Percentiles rank a stretch among this genome's conserved stretches.
Conservation (phyloP, 202 grass and related monocot genomes). For the Alloteropsis angusta region DNA sequence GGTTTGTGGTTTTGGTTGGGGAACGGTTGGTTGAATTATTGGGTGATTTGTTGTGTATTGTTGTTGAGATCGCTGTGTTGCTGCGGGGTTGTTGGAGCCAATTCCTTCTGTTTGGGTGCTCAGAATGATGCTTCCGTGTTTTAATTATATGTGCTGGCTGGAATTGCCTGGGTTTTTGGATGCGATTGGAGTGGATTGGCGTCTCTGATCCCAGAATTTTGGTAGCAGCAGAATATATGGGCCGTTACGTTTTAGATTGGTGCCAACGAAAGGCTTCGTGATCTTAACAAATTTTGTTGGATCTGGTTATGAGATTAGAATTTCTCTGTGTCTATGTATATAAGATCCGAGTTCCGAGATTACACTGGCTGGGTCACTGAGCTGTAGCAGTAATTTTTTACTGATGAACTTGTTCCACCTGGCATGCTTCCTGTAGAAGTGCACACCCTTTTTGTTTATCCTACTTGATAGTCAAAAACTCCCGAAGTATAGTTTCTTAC, state of each 20-base stretch:
- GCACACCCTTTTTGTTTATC: neutral
- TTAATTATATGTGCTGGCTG: neutral
- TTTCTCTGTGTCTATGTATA: neutral
- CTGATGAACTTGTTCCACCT: neutral
- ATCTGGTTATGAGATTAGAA: neutral
- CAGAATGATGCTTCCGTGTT: neutral
- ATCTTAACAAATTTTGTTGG: neutral
- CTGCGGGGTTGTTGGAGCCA: neutral
- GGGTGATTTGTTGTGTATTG: neutral
- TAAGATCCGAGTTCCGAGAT: neutral
- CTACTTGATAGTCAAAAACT: neutral
- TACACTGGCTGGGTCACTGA: neutral
- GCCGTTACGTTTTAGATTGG: neutral
- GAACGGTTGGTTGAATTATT: neutral
- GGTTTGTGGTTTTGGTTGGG: neutral
- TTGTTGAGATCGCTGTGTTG: neutral
- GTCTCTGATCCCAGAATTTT: conserved; percentile 7
- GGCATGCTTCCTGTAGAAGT: neutral
- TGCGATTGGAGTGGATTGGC: neutral
- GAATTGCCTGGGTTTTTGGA: neutral
- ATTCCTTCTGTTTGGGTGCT: neutral
- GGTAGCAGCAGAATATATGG: neutral
- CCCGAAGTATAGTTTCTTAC: neutral
- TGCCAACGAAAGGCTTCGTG: neutral
- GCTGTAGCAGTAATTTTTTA: neutral